Percentiles rank a stretch among this genome's conserved stretches.
These are phyloP conservation scores for Phialocephala subalpina DNA, from an alignment of 2,329 filamentous ascomycete genomes.

Conservation along the genomic window DNA sequence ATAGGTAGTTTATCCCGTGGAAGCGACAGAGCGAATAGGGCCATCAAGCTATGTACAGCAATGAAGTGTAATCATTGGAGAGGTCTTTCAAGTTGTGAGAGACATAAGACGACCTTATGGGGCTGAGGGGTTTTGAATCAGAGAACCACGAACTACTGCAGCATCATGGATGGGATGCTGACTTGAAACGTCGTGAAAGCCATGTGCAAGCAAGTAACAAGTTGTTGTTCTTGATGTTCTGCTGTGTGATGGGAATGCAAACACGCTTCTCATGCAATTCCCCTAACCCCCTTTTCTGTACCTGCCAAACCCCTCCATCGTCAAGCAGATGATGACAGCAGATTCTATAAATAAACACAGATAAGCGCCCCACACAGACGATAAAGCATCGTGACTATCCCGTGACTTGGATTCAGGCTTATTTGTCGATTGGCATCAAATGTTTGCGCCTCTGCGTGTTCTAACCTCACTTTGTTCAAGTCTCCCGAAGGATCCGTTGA, in stretches of 20 bases:
- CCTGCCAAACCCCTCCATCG: background rate
- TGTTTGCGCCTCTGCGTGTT: background rate
- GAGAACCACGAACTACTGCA: background rate
- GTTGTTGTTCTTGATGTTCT: conserved; percentile 4
- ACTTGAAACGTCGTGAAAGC: background rate
- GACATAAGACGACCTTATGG: background rate
- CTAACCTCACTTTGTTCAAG: background rate
- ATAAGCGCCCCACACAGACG: background rate
- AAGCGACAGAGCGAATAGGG: background rate
- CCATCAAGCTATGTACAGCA: background rate
- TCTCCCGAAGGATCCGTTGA: conserved; percentile 2
- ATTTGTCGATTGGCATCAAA: background rate
- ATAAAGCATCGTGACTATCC: conserved; percentile 7
- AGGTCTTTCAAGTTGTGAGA: background rate
- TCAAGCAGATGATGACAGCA: conserved; percentile 2
- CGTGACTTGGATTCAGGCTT: background rate
- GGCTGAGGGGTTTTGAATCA: background rate
- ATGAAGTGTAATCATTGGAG: background rate
- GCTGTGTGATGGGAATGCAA: background rate
- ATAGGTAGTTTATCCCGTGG: background rate
- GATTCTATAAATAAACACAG: conserved; percentile 7
- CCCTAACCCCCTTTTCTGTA: conserved; percentile 2
- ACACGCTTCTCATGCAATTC: background rate
- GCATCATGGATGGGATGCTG: background rate
- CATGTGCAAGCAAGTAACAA: background rate